Conservation (phyloP, 768 basidiomycete genomes). For the Trametes cubensis region DNA sequence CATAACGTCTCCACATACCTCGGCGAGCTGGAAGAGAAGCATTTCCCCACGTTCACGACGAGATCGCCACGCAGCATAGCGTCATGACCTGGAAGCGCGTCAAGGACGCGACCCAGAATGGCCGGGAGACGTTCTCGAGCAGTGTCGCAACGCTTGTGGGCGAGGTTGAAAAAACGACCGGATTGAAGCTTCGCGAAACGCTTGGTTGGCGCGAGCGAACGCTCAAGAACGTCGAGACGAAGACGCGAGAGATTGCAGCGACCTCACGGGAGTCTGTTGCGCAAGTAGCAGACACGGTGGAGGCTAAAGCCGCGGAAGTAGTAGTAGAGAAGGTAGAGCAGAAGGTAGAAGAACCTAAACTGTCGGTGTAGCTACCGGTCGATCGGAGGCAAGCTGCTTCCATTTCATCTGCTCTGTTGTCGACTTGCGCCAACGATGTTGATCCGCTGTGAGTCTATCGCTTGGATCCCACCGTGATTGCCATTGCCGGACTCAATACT, state of each 20-base stretch:
- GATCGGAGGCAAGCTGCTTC: no score
- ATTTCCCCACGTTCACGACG: constrained; percentile 72
- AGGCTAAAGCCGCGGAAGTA: constrained; percentile 20
- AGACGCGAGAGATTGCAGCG: constrained; percentile 21
- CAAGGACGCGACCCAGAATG: constrained; percentile 52
- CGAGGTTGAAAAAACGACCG: constrained; percentile 67
- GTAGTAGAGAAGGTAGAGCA: constrained; percentile 10
- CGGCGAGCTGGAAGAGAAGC: constrained; percentile 66
- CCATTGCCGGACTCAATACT: no score
- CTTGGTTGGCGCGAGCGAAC: constrained; percentile 33
- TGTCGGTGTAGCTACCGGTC: constrained; percentile 1
- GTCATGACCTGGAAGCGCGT: constrained; percentile 60
- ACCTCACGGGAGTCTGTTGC: constrained; percentile 3
- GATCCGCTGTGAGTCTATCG: no score
- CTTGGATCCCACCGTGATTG: no score
- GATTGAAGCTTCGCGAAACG: constrained; percentile 68
- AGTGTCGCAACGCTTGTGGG: constrained; percentile 49
- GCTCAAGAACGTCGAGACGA: constrained; percentile 7
- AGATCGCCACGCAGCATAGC: constrained; percentile 60
- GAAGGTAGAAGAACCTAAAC: constrained; percentile 14
- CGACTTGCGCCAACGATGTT: no score
- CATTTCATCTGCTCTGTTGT: no score
- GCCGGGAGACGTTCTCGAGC: constrained; percentile 46
- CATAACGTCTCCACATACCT: constrained; percentile 68
- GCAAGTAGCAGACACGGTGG: constrained; percentile 16